Base-by-base conservation (phyloP, 352 stramenopile genomes). In the Phytophthora sojae region DNA sequence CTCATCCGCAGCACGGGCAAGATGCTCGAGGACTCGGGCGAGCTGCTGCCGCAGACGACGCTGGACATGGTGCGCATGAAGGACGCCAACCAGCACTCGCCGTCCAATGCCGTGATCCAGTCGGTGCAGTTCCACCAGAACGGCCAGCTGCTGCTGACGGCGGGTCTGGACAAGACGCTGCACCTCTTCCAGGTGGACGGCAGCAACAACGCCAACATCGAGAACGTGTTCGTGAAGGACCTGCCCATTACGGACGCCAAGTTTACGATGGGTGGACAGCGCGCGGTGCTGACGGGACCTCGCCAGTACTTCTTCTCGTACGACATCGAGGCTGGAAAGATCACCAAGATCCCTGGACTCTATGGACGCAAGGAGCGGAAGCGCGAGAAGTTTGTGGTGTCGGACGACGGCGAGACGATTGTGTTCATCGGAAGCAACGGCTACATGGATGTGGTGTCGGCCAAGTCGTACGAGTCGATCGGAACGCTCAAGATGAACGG, bases 221-320 rank as follows among this genome's bases (percentile, higher is more conserved):
- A 98, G 60, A 95, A 91, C 64, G 81, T 98, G 15, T 96, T 94
- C 49, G 74, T 98, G 39, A 86, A 95, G 61, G 95, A 98, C 57
- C 67, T 98, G 52, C 94, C 96, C 3, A 97, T 99, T 11, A 64
- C 77, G 9, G 83, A 89, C 58, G 93, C 94, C 17, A 87, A 90
- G 77, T 98, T 97, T 70, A 90, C 91, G 17, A 54, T 85, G 11
- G 73, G 78, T 14, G 91, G 93, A 39, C 86, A 81, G 26, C 83
- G 96, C 66, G 91, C 98, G 14, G 81, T 99, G 19, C 71, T 99
- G 6, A 92, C 88, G 4, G 97, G 98, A 21, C 89, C 97, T 26
- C 93, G 97, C 42, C 86, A 94, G 44, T 99, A 98, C 77, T 99
- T 99, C 72, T 99, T 99, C 77, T 93, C 89, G 59, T 99, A 99